Percentiles rank a stretch among this genome's conserved stretches.
phyloP scores from a whole-genome alignment of 1,284 basidiomycete genomes.

The Fomes fomentarius region DNA sequence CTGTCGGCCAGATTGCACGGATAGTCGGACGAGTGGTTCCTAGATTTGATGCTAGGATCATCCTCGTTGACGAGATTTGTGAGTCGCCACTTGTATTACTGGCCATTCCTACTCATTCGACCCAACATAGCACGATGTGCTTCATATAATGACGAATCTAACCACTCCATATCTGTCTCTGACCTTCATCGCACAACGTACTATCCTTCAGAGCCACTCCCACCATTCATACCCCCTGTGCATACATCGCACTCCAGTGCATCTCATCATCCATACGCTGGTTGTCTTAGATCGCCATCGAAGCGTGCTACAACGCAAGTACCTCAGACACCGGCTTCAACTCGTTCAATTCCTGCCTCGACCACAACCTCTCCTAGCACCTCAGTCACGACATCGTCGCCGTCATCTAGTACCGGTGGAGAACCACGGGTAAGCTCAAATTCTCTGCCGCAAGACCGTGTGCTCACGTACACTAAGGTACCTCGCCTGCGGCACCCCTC shows the following conservation, averaged over 20 bases:
- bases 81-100: conserved; percentile 5
- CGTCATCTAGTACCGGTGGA: neutral
- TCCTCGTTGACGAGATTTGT: conserved; percentile 47
- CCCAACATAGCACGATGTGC: conserved; percentile 43
- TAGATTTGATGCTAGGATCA: conserved; percentile 46
- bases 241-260: neutral
- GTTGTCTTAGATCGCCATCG: conserved; percentile 4
- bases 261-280: neutral
- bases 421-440: conserved; percentile 1
- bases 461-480: conserved; percentile 4
- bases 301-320: conserved; percentile 1
- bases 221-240: conserved; percentile 40
- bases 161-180: conserved; percentile 58
- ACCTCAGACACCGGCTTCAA: conserved; percentile 16
- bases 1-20: conserved; percentile 51
- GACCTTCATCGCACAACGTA: conserved; percentile 59
- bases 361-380: conserved; percentile 17
- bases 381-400: conserved; percentile 9
- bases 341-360: conserved; percentile 6
- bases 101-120: neutral
- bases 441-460: neutral
- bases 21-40: conserved; percentile 51
- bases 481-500: conserved; percentile 69
- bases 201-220: conserved; percentile 46
- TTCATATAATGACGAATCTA: conserved; percentile 60